Conservation (phyloP, 129 eudicot genomes). For the Erigeron canadensis region DNA sequence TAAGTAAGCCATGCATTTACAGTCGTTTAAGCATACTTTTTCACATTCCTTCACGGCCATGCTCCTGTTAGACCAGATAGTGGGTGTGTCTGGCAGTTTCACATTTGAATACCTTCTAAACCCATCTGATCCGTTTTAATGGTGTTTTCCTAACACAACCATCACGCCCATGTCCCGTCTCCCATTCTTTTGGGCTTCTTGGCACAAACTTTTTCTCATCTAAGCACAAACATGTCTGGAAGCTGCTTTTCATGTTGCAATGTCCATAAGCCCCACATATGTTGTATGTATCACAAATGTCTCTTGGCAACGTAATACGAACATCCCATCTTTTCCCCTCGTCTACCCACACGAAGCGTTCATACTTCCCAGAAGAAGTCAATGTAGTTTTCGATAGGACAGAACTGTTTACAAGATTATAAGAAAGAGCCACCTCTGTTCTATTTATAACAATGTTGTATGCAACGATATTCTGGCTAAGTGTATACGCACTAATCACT, state of each 20-base stretch:
- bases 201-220: conserved; percentile 32
- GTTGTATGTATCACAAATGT: background rate
- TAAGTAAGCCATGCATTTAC: conserved; percentile 50
- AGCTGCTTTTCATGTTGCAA: conserved; percentile 3
- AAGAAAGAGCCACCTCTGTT: background rate
- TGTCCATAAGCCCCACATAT: conserved; percentile 42
- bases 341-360: background rate
- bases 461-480: background rate
- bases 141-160: conserved; percentile 40
- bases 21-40: conserved; percentile 38
- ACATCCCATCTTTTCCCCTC: background rate
- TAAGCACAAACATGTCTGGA: too few relatives aligned
- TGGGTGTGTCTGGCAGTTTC: conserved; percentile 43
- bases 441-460: background rate
- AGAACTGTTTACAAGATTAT: background rate
- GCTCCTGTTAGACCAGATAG: conserved; percentile 20
- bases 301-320: background rate
- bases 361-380: background rate
- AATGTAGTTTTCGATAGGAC: background rate
- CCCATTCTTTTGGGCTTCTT: conserved; percentile 33
- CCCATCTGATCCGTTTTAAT: conserved; percentile 36
- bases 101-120: conserved; percentile 26
- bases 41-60: conserved; percentile 38
- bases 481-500: too few relatives aligned
- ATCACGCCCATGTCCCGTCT: conserved; percentile 36